Evolutionary conservation across 2,329 filamentous ascomycete species (phyloP).

Genomic region (Penicillium hordei): DNA sequence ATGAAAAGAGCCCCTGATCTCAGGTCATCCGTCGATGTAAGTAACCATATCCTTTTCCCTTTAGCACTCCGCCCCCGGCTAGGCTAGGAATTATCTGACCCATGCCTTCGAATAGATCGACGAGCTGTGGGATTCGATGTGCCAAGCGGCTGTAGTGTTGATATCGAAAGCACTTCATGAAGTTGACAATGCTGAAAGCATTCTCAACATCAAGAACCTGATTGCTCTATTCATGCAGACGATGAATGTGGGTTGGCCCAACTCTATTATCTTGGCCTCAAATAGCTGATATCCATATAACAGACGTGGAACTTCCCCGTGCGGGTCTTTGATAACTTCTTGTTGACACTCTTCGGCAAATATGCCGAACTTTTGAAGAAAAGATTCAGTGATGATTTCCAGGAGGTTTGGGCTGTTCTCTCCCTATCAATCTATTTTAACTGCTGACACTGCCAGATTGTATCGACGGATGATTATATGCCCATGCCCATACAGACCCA

Average conservation of each 20-base stretch:
- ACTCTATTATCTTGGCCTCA: background rate
- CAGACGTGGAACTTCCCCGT: constrained; percentile 90
- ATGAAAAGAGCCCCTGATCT: constrained; percentile 83
- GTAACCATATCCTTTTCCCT: constrained; percentile 29
- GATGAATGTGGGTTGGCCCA: constrained; percentile 70
- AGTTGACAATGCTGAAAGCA: constrained; percentile 81
- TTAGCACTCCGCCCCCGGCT: background rate
- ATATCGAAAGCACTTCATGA: constrained; percentile 76
- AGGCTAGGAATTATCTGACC: constrained; percentile 15
- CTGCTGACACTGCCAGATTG: constrained; percentile 49
- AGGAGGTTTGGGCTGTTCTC: constrained; percentile 64
- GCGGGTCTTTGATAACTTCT: constrained; percentile 73
- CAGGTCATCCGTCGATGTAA: constrained; percentile 75
- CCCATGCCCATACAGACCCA: constrained; percentile 91
- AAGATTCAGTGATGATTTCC: constrained; percentile 92
- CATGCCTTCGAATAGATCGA: constrained; percentile 64
- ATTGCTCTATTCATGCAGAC: constrained; percentile 95
- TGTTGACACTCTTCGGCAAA: constrained; percentile 88
- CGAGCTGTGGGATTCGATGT: constrained; percentile 98
- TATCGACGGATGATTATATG: constrained; percentile 98
- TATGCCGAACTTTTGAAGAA: constrained; percentile 89
- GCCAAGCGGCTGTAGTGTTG: constrained; percentile 76
- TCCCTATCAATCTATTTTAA: background rate
- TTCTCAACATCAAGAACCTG: constrained; percentile 93
- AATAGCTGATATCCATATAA: constrained; percentile 9